Conservation (phyloP, 2,329 filamentous ascomycete species). For the Tolypocladium amazonense region DNA sequence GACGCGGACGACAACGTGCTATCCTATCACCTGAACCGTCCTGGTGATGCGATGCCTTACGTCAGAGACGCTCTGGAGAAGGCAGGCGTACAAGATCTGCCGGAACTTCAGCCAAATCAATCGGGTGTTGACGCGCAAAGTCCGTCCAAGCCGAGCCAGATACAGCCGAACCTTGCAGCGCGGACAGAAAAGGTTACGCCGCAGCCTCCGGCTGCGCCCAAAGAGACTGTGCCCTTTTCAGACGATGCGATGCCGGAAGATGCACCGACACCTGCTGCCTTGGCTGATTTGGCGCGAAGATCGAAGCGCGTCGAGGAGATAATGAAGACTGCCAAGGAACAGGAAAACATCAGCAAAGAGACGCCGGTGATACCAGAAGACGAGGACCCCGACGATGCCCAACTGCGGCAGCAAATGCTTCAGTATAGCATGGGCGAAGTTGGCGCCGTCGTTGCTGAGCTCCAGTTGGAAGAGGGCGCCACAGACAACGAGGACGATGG, state of each 20-base stretch:
- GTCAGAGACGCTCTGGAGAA: constrained; percentile 65
- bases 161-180: not conserved
- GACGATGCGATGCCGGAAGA: constrained; percentile 44
- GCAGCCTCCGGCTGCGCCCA: constrained; percentile 10
- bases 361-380: constrained; percentile 53
- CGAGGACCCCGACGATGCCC: constrained; percentile 72
- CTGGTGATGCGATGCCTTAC: constrained; percentile 55
- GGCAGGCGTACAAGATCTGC: constrained; percentile 52
- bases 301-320: constrained; percentile 42
- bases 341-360: constrained; percentile 35
- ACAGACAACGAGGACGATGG: constrained; percentile 46
- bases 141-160: not conserved
- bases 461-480: constrained; percentile 66
- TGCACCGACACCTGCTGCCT: constrained; percentile 6
- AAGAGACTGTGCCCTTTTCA: constrained; percentile 54
- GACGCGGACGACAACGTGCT: constrained; percentile 85
- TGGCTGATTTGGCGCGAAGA: constrained; percentile 24
- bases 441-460: constrained; percentile 82
- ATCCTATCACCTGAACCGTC: constrained; percentile 53
- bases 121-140: not conserved
- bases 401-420: constrained; percentile 77
- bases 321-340: constrained; percentile 44
- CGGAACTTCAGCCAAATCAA: constrained; percentile 1
- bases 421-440: constrained; percentile 83
- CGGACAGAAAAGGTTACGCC: not conserved